Base-by-base conservation (phyloP, 2,329 filamentous ascomycete genomes). In the Xylaria sp. region DNA sequence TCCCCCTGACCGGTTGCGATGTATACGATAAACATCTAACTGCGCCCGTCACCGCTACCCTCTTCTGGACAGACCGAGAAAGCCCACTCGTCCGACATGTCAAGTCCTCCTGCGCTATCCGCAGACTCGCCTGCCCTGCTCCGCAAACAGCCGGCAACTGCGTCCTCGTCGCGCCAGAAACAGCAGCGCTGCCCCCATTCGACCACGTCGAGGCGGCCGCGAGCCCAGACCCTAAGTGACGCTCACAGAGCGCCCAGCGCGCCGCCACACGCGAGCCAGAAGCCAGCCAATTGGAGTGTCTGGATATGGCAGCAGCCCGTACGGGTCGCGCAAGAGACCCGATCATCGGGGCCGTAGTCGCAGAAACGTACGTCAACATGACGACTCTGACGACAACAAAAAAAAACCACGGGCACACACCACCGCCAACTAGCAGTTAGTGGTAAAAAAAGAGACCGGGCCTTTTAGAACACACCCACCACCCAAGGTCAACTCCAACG, bases 301-400 rank as follows among this genome's bases (percentile, higher is more conserved):
- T 39, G 19, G 35, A 30, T 7, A 30, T 30, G 23, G n/a, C 42
- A 50, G n/a, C 52, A 50, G 35, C 42, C 35, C 46, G 59, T 37
- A 39, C 9, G 9, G 55, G 35, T 34, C 49, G 61, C 13, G 48
- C 44, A 23, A 63, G 19, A 4, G 54, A 48, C 37, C 52, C 51
- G 35, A 37, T 44, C 54, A 35, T 47, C 46, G 56, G 19, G 19
- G 53, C 13, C 46, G 54, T 16, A n/a, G 53, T 11, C 35, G 56
- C 4, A 55, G 55, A 52, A 23, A 44, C 35, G 49, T 57, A 47
- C 59, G 46, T 53, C 59, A 59, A 59, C 61, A 63, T 63, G 61
- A 57, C 52, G 51, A 46, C 50, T 39, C 49, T 16, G 30, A 46
- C 23, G 23, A 30, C 23, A 30, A 30, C 23, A 34, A 19, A 16